Conservation (phyloP, 2,329 filamentous ascomycete species). For the Sodiomyces alkalinus region DNA sequence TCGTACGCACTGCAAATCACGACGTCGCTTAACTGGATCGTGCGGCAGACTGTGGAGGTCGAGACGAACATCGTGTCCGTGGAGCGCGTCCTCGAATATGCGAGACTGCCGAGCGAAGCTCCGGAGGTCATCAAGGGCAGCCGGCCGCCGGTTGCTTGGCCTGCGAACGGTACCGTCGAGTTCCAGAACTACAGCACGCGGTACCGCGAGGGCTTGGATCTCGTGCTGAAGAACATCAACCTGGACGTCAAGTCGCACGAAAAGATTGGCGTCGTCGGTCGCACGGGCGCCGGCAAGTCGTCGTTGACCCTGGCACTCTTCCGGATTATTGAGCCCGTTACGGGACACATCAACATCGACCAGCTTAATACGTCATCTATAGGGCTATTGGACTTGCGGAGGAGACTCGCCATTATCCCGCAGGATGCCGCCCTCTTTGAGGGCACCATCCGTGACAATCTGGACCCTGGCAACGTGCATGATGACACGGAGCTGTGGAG, state of each 20-base stretch:
- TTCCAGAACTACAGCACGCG: conserved; percentile 92
- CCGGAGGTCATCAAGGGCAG: conserved; percentile 84
- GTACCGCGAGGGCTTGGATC: conserved; percentile 77
- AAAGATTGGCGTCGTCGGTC: conserved; percentile 94
- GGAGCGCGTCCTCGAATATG: conserved; percentile 93
- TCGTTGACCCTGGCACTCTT: conserved; percentile 87
- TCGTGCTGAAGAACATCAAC: conserved; percentile 86
- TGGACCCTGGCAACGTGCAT: conserved; percentile 87
- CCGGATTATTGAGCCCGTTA: conserved; percentile 79
- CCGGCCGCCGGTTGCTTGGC: conserved; percentile 81
- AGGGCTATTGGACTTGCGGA: conserved; percentile 74
- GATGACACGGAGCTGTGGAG: conserved; percentile 97
- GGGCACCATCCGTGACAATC: conserved; percentile 82
- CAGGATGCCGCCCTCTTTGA: conserved; percentile 96
- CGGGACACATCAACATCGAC: conserved; percentile 80
- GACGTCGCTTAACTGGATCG: conserved; percentile 96
- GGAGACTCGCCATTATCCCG: conserved; percentile 88
- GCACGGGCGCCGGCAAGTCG: conserved; percentile 91
- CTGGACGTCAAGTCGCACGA: conserved; percentile 89
- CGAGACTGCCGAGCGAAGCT: conserved; percentile 78
- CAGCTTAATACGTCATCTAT: conserved; percentile 78
- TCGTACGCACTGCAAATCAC: conserved; percentile 96
- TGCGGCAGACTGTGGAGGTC: conserved; percentile 96
- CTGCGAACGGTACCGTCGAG: conserved; percentile 70
- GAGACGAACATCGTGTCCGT: conserved; percentile 99